Base-by-base conservation (phyloP, 768 basidiomycete species). In the Pulveroboletus sp. region DNA sequence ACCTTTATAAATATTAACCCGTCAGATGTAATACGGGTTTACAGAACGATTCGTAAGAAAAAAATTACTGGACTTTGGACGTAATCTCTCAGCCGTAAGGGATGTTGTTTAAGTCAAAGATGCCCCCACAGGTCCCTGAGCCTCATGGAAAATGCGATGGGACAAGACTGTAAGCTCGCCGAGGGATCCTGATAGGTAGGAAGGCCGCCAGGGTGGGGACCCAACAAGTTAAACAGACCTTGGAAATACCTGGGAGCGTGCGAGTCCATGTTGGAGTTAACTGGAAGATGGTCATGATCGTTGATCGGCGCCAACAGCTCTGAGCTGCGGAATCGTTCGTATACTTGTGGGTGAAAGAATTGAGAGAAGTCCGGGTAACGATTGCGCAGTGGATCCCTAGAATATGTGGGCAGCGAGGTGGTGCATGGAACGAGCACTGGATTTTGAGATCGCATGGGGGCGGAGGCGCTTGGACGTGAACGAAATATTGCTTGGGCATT, bases 321-420 rank as follows among this genome's bases (percentile, higher is more conserved):
- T 27, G 50, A 46, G 21, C 15, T 24, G 21, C 27, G 41, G 42
- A 46, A 47, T 50, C 32, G 58, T n/a, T 56, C 47, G 36, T 53
- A 35, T 17, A 43, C 58, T 15, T 15, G 35, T 1, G 66, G 57
- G 15, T 33, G 57, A 49, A 67, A 67, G 46, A 67, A 67, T 17
- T 61, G 61, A 41, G 66, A 68, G 37, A 67, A 67, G 50, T 67
- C 65, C 27, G 66, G 67, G 47, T 67, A 69, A 36, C 66, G 61
- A 40, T 65, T 57, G 49, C 33, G 57, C 10, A 67, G 63, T 6
- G 66, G 63, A 50, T 67, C 61, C 46, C 68, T 67, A 24, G 68
- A 63, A 55, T 67, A 67, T 3, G 56, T 42, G 15, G 56, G 45
- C 27, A 38, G 36, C 27, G 27, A 30, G 32, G 47, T 31, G n/a